These are phyloP conservation scores for Dunaliella salina DNA, from an alignment of 163 green algal genomes.

Conservation along the genomic window DNA sequence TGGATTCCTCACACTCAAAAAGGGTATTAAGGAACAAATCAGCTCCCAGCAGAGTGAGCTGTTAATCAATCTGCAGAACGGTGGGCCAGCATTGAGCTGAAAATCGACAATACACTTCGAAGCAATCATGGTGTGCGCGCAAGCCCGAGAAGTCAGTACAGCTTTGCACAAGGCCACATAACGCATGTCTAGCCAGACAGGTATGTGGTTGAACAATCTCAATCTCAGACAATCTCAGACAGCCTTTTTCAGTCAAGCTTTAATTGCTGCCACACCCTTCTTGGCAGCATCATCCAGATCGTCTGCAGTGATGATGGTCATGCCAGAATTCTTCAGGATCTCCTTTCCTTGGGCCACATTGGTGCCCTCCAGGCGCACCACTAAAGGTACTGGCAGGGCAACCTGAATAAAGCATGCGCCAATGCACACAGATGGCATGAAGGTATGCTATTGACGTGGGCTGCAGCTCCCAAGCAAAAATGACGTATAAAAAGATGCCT, in stretches of 20 bases:
- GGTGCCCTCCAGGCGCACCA: slow-evolving; percentile 96
- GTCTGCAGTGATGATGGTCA: slow-evolving; percentile 87
- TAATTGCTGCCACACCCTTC: slow-evolving; percentile 73
- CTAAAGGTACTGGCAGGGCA: slow-evolving; percentile 74
- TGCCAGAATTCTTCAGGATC: slow-evolving; percentile 73
- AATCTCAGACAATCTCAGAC: not conserved
- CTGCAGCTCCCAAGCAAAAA: no score
- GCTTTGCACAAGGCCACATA: not conserved
- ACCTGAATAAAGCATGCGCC: slow-evolving; percentile 45
- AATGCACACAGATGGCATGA: no score
- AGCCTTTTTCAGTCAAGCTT: not conserved
- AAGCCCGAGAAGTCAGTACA: no score
- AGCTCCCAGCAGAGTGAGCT: no score
- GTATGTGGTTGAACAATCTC: not conserved
- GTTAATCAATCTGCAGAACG: no score
- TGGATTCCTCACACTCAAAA: no score
- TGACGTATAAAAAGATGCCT: no score
- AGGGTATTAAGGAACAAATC: no score
- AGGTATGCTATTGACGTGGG: not conserved
- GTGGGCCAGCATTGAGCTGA: not conserved
- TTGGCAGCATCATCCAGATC: slow-evolving; percentile 94
- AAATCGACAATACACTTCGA: not conserved
- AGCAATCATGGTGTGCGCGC: not conserved
- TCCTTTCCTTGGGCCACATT: slow-evolving; percentile 92
- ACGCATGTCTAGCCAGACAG: not conserved